Percentiles rank a stretch among this genome's conserved stretches.
phyloP scores from a whole-genome alignment of 129 eudicot species.

The Centrapalus pauciflorus region DNA sequence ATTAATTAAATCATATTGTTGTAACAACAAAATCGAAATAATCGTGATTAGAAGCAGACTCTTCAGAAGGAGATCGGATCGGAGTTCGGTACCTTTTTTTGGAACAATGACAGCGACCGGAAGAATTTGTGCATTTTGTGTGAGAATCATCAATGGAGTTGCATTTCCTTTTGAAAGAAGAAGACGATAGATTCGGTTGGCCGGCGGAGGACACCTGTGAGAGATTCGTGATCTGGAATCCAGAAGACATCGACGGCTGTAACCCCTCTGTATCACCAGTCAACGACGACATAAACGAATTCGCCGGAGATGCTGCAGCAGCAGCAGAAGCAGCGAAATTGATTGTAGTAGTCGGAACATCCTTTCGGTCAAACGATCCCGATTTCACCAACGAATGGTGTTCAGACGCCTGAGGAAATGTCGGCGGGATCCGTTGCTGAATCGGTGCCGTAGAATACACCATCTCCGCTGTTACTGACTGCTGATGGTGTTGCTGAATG shows the following conservation, averaged over 20 bases:
- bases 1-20: not conserved
- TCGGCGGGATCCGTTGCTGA: constrained; percentile 49
- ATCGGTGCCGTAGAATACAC: constrained; percentile 36
- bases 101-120: constrained; percentile 84
- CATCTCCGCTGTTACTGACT: not conserved
- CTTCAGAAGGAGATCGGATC: not conserved
- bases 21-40: not conserved
- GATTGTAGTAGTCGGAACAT: constrained; percentile 47
- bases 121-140: constrained; percentile 57
- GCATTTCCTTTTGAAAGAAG: constrained; percentile 87
- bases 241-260: constrained; percentile 81
- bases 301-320: constrained; percentile 46
- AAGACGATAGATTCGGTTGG: constrained; percentile 57
- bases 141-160: constrained; percentile 68
- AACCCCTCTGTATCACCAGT: constrained; percentile 77
- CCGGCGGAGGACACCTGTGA: constrained; percentile 74
- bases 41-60: not conserved
- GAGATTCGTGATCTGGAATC: constrained; percentile 79
- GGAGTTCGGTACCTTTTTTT: constrained; percentile 53
- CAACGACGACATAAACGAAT: constrained; percentile 60
- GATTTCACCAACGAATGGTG: constrained; percentile 28
- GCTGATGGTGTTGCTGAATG: not conserved
- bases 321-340: constrained; percentile 40
- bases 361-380: constrained; percentile 43
- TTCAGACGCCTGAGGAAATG: constrained; percentile 19